A percentile compares a stretch with the other conserved stretches of the same genome.
Conservation (phyloP, 2,329 filamentous ascomycete species). For the Thielaviopsis punctulata region DNA sequence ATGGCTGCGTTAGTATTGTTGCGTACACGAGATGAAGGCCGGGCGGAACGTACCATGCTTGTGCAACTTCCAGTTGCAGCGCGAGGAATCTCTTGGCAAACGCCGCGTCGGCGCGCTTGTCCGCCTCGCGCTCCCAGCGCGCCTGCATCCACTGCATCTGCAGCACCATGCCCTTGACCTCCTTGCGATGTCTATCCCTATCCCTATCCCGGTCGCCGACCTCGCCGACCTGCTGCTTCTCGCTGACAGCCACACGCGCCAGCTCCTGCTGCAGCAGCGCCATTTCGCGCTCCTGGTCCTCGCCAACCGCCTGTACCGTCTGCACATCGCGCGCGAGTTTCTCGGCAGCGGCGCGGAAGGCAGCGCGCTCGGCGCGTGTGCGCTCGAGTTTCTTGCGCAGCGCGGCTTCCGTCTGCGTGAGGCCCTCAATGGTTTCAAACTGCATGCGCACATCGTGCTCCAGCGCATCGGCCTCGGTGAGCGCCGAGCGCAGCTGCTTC, state of each 20-base stretch:
- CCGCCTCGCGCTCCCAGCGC: slow-evolving; percentile 61
- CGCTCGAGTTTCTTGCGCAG: slow-evolving; percentile 52
- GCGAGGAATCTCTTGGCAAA: slow-evolving; percentile 76
- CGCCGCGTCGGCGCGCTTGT: slow-evolving; percentile 61
- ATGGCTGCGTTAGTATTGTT: slow-evolving; percentile 5
- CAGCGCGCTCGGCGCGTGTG: slow-evolving; percentile 46
- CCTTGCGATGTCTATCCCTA: slow-evolving; percentile 46
- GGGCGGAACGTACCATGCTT: slow-evolving; percentile 60
- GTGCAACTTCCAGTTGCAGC: slow-evolving; percentile 64
- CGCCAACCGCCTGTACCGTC: slow-evolving; percentile 25
- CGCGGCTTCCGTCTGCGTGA: slow-evolving; percentile 38
- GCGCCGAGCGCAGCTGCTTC: slow-evolving; percentile 41
- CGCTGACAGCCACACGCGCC: slow-evolving; percentile 18
- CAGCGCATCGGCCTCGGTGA: slow-evolving; percentile 49
- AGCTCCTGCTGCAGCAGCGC: slow-evolving; percentile 6
- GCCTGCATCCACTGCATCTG: slow-evolving; percentile 87
- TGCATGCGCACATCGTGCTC: slow-evolving; percentile 55
- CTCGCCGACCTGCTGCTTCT: slow-evolving; percentile 1
- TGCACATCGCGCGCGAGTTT: slow-evolving; percentile 36
- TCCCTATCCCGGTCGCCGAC: slow-evolving; percentile 28
- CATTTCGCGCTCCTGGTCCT: slow-evolving; percentile 1
- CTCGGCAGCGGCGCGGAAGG: slow-evolving; percentile 35
- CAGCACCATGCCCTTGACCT: slow-evolving; percentile 66
- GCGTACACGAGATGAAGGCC: slow-evolving; percentile 1
- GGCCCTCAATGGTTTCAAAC: slow-evolving; percentile 43